Evolutionary conservation across 352 stramenopile genomes (phyloP).

Genomic region (Pythium volutum): DNA sequence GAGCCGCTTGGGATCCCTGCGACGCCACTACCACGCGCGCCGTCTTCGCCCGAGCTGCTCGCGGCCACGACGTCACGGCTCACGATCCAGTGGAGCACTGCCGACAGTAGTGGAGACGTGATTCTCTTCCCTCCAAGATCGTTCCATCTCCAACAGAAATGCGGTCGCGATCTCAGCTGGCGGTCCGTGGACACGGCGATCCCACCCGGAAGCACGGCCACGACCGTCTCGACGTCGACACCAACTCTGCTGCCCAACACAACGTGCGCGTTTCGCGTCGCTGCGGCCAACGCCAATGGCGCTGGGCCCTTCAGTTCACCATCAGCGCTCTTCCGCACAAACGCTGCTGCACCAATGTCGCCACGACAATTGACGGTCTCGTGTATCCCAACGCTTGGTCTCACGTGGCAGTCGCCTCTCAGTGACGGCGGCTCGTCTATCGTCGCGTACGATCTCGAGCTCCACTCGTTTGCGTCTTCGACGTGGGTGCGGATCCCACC

Average conservation of each 20-base stretch:
- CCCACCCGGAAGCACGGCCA: conserved; percentile 22
- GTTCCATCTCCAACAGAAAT: conserved; percentile 56
- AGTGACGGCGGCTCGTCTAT: conserved; percentile 27
- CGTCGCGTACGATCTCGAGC: conserved; percentile 44
- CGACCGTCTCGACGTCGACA: conserved; percentile 33
- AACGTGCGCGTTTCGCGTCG: conserved; percentile 51
- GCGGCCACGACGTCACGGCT: conserved; percentile 28
- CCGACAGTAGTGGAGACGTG: neutral
- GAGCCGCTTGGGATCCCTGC: conserved; percentile 32
- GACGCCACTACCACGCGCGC: conserved; percentile 37
- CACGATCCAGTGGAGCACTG: conserved; percentile 41
- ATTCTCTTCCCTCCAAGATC: conserved; percentile 36
- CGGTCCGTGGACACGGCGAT: conserved; percentile 32
- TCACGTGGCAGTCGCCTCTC: conserved; percentile 40
- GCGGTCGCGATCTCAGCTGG: conserved; percentile 45
- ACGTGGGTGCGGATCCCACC: conserved; percentile 34
- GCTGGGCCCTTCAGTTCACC: conserved; percentile 44
- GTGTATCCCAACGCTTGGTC: conserved; percentile 24
- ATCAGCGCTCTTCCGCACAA: conserved; percentile 37
- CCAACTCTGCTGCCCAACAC: conserved; percentile 31
- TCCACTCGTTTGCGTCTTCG: conserved; percentile 32
- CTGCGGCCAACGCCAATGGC: conserved; percentile 49
- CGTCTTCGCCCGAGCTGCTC: conserved; percentile 43
- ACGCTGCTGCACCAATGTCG: conserved; percentile 21
- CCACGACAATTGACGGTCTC: conserved; percentile 23